phyloP scores from a whole-genome alignment of 176 grass and related monocot species.

The Aechmea fasciata region DNA sequence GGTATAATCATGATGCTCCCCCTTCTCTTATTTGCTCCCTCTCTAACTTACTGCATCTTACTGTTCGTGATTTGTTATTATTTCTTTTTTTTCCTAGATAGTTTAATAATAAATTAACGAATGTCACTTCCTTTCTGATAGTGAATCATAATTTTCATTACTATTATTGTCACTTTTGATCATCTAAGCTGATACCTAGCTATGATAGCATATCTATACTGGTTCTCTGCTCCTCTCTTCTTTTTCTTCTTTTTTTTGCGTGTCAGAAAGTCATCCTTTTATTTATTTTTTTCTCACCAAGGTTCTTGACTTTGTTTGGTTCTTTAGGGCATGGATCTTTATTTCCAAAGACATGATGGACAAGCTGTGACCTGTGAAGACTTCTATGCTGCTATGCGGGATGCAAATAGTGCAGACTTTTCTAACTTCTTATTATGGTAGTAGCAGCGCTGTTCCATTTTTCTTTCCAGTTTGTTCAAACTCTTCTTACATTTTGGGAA shows the following conservation, averaged over 20 bases:
- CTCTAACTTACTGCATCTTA: neutral
- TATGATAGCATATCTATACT: neutral
- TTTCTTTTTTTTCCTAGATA: too few relatives aligned
- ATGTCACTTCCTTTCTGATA: neutral
- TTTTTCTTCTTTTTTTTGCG: too few relatives aligned
- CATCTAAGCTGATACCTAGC: neutral
- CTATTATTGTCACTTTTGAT: neutral
- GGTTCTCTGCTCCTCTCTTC: too few relatives aligned
- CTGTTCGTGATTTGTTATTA: neutral
- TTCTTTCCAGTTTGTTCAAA: conserved; percentile 4
- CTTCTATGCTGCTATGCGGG: conserved; percentile 93
- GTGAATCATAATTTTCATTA: neutral
- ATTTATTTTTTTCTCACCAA: conserved; percentile 4
- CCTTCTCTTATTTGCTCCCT: neutral
- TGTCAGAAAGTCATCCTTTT: neutral
- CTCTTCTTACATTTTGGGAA: conserved; percentile 12
- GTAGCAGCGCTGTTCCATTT: conserved; percentile 4
- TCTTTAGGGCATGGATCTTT: conserved; percentile 94
- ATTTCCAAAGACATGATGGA: conserved; percentile 95
- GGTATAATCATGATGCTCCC: conserved; percentile 24
- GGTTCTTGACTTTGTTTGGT: conserved; percentile 15
- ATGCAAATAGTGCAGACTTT: conserved; percentile 83
- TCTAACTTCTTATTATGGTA: conserved; percentile 91
- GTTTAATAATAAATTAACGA: neutral
- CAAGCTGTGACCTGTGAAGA: conserved; percentile 98